Evolutionary conservation across 1,284 basidiomycete genomes (phyloP), one percentile per base, ranked within the genome.

Genomic region (Cutaneotrichosporon mucoides): DNA sequence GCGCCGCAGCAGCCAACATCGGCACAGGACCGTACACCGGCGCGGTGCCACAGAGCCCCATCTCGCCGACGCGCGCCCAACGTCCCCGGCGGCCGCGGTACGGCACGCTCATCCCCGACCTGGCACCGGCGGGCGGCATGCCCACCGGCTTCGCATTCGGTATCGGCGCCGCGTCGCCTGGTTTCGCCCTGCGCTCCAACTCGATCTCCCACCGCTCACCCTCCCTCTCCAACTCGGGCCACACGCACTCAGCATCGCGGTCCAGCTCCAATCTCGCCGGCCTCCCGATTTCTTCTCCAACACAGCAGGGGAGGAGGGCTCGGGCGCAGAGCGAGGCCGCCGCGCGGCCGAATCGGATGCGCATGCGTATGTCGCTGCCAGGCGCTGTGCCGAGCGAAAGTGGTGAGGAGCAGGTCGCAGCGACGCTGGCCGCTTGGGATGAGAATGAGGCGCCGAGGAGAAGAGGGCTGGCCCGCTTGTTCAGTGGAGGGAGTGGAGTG

Each of bases 101-200:
- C 62, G 77, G 77, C 13, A 75, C 73, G 2, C 73, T 79, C 40
- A 63, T 78, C 12, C 75, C 77, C 6, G 77, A 77, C n/a, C 55
- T 73, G 11, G 67, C 61, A n/a, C 66, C 70, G 5, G 54, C 55
- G 4, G 69, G 68, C 8, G 67, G 72, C 0, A 24, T 51, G 38
- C 75, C 75, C 0, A 71, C 75, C 0, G 75, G 77, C 0, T 79
- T 79, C 65, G 66, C 70, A 2, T 79, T 79, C 41, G 78, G 78
- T 11, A 64, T 79, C 37, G 77, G 77, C 48, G 77, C 76, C 5
- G 71, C 76, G n/a, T 73, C 70, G 33, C 78, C 78, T 1, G 78
- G 78, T 3, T 79, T 79, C 58, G 71, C 74, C 7, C 63, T 79
- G 12, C 64, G 76, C 4, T 64, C 68, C 2, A 68, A 63, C n/a